phyloP scores from a whole-genome alignment of 371 early-diverging fungal species.

The Dichotomocladium elegans region DNA sequence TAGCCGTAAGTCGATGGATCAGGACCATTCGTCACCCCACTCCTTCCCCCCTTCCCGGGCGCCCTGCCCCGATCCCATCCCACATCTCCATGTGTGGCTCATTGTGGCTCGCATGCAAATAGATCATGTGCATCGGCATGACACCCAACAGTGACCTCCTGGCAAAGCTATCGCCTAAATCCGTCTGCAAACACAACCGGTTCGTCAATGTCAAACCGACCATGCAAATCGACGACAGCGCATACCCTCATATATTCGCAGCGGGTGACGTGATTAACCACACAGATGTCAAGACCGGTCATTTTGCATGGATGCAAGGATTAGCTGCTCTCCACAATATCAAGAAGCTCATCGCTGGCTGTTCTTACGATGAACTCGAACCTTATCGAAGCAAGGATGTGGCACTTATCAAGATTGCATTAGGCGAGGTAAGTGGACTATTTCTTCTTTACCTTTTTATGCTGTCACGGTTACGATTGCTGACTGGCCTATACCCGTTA shows the following conservation, averaged over 20 bases:
- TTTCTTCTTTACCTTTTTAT: not conserved
- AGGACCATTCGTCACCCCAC: not conserved
- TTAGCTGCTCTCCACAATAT: slow-evolving; percentile 28
- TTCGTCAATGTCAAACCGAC: slow-evolving; percentile 56
- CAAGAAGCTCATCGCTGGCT: slow-evolving; percentile 22
- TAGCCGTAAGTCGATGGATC: slow-evolving; percentile 32
- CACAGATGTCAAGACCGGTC: slow-evolving; percentile 49
- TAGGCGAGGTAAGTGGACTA: slow-evolving; percentile 31
- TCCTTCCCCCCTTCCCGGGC: not conserved
- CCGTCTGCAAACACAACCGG: slow-evolving; percentile 41
- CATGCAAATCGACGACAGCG: slow-evolving; percentile 60
- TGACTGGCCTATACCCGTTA: not conserved
- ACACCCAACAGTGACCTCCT: slow-evolving; percentile 55
- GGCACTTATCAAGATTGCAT: slow-evolving; percentile 29
- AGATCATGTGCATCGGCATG: slow-evolving; percentile 66
- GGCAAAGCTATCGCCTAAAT: slow-evolving; percentile 33
- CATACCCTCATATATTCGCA: slow-evolving; percentile 63
- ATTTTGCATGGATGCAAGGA: slow-evolving; percentile 46
- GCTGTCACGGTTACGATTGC: not conserved
- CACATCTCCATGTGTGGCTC: not conserved
- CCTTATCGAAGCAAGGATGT: slow-evolving; percentile 37
- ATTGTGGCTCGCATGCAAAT: not conserved
- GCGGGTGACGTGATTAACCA: slow-evolving; percentile 59
- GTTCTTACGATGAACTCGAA: slow-evolving; percentile 18
- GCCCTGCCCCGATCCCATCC: not conserved